Evolutionary conservation across 1,139 yeast species (phyloP).

Genomic region (Hemisphaericaspora lyxosophila): DNA sequence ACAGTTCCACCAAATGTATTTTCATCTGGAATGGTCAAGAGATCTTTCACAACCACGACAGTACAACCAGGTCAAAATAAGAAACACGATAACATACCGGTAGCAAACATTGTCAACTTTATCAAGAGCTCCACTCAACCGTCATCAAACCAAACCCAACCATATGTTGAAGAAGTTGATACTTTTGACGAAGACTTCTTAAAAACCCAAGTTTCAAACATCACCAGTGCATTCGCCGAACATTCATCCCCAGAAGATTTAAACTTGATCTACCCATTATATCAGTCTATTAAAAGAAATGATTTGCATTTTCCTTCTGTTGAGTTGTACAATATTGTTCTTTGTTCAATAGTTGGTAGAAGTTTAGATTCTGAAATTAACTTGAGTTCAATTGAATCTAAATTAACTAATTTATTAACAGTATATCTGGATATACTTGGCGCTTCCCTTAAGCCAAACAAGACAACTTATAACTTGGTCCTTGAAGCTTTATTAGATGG

Average conservation of each 20-base stretch:
- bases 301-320: slow-evolving; percentile 31
- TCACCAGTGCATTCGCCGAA: slow-evolving; percentile 18
- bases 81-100: slow-evolving; percentile 1
- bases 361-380: slow-evolving; percentile 24
- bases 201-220: slow-evolving; percentile 22
- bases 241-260: slow-evolving; percentile 22
- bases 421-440: slow-evolving; percentile 64
- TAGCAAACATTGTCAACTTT: slow-evolving; percentile 6
- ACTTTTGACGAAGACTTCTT: slow-evolving; percentile 26
- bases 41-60: slow-evolving; percentile 1
- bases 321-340: slow-evolving; percentile 37
- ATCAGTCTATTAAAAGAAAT: slow-evolving; percentile 44
- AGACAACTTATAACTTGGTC: slow-evolving; percentile 52
- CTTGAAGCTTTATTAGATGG: slow-evolving; percentile 52
- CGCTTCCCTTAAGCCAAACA: slow-evolving; percentile 50
- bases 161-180: slow-evolving; percentile 5
- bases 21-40: slow-evolving; percentile 2
- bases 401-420: slow-evolving; percentile 58
- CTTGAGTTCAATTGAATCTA: slow-evolving; percentile 33
- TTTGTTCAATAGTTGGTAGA: slow-evolving; percentile 34
- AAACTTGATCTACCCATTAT: slow-evolving; percentile 41
- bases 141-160: neutral
- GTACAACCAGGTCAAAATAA: neutral
- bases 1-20: neutral
- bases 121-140: neutral